Conservation (phyloP, 257 asterid genomes). For the Solanum chilense region DNA sequence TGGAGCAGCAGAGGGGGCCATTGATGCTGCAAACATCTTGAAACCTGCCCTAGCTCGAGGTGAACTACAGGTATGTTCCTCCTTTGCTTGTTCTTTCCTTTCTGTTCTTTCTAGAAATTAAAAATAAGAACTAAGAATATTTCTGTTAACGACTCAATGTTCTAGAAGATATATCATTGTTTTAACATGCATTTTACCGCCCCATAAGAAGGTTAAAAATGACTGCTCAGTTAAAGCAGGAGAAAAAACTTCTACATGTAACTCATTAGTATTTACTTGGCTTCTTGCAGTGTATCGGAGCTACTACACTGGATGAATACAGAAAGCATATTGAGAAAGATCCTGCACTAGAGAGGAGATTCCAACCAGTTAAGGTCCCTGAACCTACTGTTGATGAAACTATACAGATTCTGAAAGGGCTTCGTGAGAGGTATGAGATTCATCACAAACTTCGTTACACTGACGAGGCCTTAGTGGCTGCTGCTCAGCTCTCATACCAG, state of each 20-base stretch:
- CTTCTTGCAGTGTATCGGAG: constrained; percentile 75
- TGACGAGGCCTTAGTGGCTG: constrained; percentile 78
- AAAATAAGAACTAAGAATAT: background rate
- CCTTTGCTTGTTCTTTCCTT: background rate
- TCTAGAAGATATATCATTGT: background rate
- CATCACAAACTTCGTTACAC: constrained; percentile 98
- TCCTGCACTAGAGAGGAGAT: constrained; percentile 89
- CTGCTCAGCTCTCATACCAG: constrained; percentile 82
- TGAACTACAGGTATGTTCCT: constrained; percentile 70
- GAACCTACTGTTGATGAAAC: constrained; percentile 95
- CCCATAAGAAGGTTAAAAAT: background rate
- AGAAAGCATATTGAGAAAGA: constrained; percentile 91
- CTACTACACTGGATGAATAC: constrained; percentile 90
- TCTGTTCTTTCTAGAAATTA: background rate
- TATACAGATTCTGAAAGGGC: constrained; percentile 83
- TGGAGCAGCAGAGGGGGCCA: constrained; percentile 98
- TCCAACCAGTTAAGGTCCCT: constrained; percentile 96
- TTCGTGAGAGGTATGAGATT: constrained; percentile 82
- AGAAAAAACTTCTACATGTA: background rate
- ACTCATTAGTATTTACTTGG: background rate
- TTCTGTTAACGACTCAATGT: background rate
- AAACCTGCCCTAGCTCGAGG: constrained; percentile 96
- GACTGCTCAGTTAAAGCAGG: background rate
- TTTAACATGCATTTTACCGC: background rate
- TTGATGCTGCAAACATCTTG: constrained; percentile 93